These are phyloP conservation scores for Lycium ferocissimum DNA, from an alignment of 257 asterid genomes.

Conservation along the genomic window DNA sequence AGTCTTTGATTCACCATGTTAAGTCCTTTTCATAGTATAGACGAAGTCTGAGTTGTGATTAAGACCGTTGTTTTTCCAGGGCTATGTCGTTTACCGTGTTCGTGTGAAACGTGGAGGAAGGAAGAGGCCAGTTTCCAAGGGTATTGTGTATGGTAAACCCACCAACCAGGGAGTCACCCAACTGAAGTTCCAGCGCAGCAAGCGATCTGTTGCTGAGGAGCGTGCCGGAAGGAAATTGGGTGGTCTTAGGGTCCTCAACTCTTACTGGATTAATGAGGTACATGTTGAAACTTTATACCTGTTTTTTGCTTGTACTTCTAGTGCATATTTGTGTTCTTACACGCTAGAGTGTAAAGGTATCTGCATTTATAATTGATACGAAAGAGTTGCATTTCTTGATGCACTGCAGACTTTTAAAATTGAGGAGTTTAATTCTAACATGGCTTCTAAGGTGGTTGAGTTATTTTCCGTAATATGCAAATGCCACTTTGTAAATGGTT, in stretches of 20 bases:
- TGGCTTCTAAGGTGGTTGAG: not conserved
- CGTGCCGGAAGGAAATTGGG: constrained; percentile 28
- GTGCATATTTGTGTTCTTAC: not conserved
- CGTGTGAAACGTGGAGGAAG: constrained; percentile 28
- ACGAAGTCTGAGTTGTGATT: not conserved
- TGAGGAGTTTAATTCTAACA: not conserved
- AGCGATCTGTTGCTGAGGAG: constrained; percentile 30
- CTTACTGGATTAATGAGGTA: constrained; percentile 31
- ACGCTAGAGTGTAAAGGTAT: not conserved
- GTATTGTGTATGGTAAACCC: constrained; percentile 30
- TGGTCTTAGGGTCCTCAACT: constrained; percentile 23
- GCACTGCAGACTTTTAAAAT: not conserved
- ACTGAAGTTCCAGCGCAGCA: constrained; percentile 27
- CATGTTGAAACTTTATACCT: not conserved
- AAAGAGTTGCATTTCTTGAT: not conserved
- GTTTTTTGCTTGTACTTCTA: not conserved
- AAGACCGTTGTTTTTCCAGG: not conserved
- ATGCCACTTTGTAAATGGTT: not conserved
- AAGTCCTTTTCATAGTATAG: not conserved
- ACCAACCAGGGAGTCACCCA: constrained; percentile 27
- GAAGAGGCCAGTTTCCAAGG: constrained; percentile 30
- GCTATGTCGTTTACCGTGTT: constrained; percentile 25
- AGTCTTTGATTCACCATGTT: not conserved
- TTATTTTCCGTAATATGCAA: not conserved
- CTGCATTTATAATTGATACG: not conserved